These are phyloP conservation scores for Fraxinus xanthoxyloides DNA, from an alignment of 305 asterid genomes.

Conservation along the genomic window DNA sequence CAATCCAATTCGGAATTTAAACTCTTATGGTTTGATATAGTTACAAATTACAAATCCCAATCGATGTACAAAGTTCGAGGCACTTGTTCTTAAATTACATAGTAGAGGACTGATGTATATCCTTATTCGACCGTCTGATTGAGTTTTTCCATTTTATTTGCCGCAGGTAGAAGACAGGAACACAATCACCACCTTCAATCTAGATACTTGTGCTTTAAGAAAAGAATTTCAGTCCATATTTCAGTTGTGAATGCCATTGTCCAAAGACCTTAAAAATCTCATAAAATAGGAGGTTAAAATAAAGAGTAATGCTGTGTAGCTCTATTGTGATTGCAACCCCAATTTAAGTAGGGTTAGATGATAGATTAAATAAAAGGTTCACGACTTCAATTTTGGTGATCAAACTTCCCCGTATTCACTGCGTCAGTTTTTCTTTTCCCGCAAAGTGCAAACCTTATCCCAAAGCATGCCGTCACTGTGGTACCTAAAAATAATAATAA, in stretches of 20 bases:
- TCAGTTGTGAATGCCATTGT: too few species aligned
- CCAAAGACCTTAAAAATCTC: too few species aligned
- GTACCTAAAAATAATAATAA: too few species aligned
- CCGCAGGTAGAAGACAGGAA: neutral
- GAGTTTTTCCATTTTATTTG: neutral
- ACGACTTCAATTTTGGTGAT: neutral
- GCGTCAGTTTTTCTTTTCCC: too few species aligned
- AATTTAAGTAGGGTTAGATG: too few species aligned
- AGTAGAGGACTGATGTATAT: neutral
- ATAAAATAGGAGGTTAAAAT: too few species aligned
- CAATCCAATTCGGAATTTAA: neutral
- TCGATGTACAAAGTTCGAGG: neutral
- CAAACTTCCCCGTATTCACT: neutral
- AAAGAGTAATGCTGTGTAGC: too few species aligned
- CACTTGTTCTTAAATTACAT: neutral
- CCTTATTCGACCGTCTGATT: neutral
- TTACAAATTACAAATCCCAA: neutral
- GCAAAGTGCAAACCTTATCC: too few species aligned
- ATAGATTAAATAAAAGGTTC: neutral
- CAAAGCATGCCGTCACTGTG: too few species aligned
- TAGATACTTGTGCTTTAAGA: neutral
- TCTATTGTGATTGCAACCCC: too few species aligned
- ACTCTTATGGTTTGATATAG: neutral
- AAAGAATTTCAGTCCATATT: neutral
- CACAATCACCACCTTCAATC: neutral